These are phyloP conservation scores for Amanita thiersii DNA, from an alignment of 768 basidiomycete species.

Conservation along the genomic window DNA sequence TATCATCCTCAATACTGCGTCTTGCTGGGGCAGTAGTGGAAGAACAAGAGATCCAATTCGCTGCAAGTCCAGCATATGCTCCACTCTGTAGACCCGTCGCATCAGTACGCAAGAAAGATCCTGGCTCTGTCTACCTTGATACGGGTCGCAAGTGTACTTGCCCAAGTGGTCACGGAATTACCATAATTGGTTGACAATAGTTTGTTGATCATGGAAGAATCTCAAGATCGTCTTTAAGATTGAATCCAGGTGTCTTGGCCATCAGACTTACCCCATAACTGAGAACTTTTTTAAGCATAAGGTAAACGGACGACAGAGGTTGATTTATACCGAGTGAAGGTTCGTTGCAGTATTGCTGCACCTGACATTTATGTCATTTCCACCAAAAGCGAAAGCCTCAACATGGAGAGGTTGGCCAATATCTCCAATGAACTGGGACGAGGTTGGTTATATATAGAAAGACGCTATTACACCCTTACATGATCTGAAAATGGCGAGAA, in stretches of 20 bases:
- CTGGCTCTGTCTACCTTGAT: slow-evolving; percentile 25
- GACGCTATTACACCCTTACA: slow-evolving; percentile 14
- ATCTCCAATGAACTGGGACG: slow-evolving; percentile 34
- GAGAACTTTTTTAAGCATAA: slow-evolving; percentile 1
- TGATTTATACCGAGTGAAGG: slow-evolving; percentile 30
- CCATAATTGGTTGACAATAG: slow-evolving; percentile 25
- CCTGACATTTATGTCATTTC: slow-evolving; percentile 31
- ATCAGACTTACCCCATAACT: slow-evolving; percentile 27
- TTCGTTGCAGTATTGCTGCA: slow-evolving; percentile 34
- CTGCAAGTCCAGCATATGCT: slow-evolving; percentile 19
- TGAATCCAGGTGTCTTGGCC: not conserved
- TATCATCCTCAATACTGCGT: slow-evolving; percentile 23
- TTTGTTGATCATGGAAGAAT: slow-evolving; percentile 31
- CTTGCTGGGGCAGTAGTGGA: slow-evolving; percentile 23
- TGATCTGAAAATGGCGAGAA: slow-evolving; percentile 18
- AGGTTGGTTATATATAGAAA: not conserved
- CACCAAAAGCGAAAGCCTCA: slow-evolving; percentile 34
- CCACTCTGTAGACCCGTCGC: slow-evolving; percentile 19
- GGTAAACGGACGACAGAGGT: not conserved
- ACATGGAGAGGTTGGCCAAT: slow-evolving; percentile 44
- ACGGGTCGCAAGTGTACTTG: slow-evolving; percentile 26
- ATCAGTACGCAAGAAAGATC: not conserved
- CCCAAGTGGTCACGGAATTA: slow-evolving; percentile 30
- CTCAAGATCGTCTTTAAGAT: slow-evolving; percentile 12
- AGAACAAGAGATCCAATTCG: slow-evolving; percentile 32